Percentiles rank a stretch among this genome's conserved stretches.
Conservation (phyloP, 257 asterid species). For the Cynanchum wilfordii region DNA sequence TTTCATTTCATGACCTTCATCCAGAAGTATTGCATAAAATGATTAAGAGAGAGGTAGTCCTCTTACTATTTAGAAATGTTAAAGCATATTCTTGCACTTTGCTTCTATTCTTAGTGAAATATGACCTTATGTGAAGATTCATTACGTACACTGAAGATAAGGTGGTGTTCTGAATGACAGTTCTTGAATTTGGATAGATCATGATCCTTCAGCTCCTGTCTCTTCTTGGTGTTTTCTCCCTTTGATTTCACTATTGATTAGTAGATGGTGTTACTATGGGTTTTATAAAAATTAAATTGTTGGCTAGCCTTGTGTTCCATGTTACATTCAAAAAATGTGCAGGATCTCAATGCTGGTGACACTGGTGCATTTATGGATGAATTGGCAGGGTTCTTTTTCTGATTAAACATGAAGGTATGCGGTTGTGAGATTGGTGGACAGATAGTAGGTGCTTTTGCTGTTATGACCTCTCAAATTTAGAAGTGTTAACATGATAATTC, state of each 20-base stretch:
- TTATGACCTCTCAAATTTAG: conserved; percentile 4
- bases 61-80: not conserved
- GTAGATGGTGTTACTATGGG: conserved; percentile 13
- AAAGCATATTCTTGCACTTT: not conserved
- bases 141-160: not conserved
- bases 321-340: conserved; percentile 60
- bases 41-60: not conserved
- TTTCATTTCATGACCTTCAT: not conserved
- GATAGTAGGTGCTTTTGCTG: conserved; percentile 23
- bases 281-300: conserved; percentile 16
- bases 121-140: not conserved
- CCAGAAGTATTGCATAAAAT: not conserved
- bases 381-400: conserved; percentile 45
- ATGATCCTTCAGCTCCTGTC: not conserved
- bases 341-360: conserved; percentile 46
- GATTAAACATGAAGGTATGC: conserved; percentile 52
- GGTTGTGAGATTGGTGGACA: conserved; percentile 24
- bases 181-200: not conserved
- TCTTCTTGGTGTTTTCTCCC: not conserved
- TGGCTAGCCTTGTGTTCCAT: conserved; percentile 28
- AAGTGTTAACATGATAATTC: conserved; percentile 2
- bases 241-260: not conserved
- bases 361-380: conserved; percentile 53
- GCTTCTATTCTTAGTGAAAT: not conserved
- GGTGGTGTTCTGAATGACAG: no score